Base-by-base conservation (phyloP, 129 eudicot genomes). In the Escallonia herrerae region DNA sequence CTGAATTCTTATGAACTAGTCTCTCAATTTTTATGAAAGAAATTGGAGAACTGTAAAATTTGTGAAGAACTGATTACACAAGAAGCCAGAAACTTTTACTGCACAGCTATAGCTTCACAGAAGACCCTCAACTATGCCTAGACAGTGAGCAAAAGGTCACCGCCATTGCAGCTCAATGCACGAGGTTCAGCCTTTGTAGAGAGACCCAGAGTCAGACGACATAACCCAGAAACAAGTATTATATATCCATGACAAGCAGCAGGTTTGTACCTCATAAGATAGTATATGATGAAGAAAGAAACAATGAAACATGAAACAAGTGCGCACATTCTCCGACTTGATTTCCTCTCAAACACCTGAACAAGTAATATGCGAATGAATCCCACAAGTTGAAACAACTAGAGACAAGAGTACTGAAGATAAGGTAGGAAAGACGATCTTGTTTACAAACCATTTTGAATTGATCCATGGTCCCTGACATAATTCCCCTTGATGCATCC, bases 401-500 rank as follows among this genome's bases (percentile, higher is more conserved):
- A 3, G 13, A 53, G 14, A 14, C 49, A 52, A 54, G 39, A 72
- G 13, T 5, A 52, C 2, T 53, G 38, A 3, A 63, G 8, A 2
- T 4, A 40, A 54, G 22, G 6, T 33, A 56, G 52, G 12, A 12
- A 14, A n/a, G 33, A 42, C 48, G 52, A 68, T 55, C 15, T 55
- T 39, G n/a, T 39, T 13, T 58, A 11, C 38, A 51, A 78, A 91
- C 97, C 94, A 76, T 84, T 76, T 84, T 84, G 69, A 91, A 91
- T 57, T 83, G 78, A 81, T 84, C 90, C 76, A 91, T 81, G 57
- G 95, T 87, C 68, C 97, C 94, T 38, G n/a, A n/a, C n/a, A n/a
- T n/a, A n/a, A n/a, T 72, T 53, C 97, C 97, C 70, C 97, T 84
- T 63, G 95, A 86, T 3, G 94, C 77, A 82, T 91, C 95, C 97